Base-by-base conservation (phyloP, 2,329 filamentous ascomycete genomes). In the Ceratocystis cubensis region DNA sequence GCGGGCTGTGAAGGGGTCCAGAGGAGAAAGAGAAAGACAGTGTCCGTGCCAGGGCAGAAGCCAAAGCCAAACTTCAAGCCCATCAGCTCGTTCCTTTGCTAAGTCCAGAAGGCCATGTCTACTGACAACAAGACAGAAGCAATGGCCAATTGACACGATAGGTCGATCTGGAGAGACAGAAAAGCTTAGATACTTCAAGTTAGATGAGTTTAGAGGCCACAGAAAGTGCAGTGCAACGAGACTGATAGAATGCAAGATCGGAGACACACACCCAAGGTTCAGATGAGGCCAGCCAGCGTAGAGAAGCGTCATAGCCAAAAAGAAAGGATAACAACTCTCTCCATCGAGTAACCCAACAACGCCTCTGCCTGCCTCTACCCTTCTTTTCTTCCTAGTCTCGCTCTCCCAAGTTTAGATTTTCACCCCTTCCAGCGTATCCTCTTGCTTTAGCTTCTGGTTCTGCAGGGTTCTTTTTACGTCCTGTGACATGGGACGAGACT, bases 401-500 rank as follows among this genome's bases (percentile, higher is more conserved):
- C 37, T 13, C 37, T 41, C 37, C 53, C 53, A 57, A 63, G 44
- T 63, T 45, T 45, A 45, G 44, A 30, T 30, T 63, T n/a, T 20
- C 44, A 33, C 28, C 53, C 5, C 20, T 50, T n/a, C 7, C 5
- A 3, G 46, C 59, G 37, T 59, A 30, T 30, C 28, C 17, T 46
- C 44, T n/a, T 45, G 6, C 15, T 15, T 41, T 15, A 41, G 37
- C 37, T 41, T 41, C 37, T 41, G 10, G 22, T 33, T 44, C 48
- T 57, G 13, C 22, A 22, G 25, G 37, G 33, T 59, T 45, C 53
- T 59, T 65, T 61, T 59, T 65, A 25, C 20, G 22, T 61, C 41
- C 63, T 44, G 48, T 63, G 41, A 33, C 22, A 57, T 57, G 44
- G 37, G 50, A 57, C 48, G 56, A 65, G 25, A 41, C 64, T 65